Base-by-base conservation (phyloP, 2,329 filamentous ascomycete species). In the Chlorencoelia australis region DNA sequence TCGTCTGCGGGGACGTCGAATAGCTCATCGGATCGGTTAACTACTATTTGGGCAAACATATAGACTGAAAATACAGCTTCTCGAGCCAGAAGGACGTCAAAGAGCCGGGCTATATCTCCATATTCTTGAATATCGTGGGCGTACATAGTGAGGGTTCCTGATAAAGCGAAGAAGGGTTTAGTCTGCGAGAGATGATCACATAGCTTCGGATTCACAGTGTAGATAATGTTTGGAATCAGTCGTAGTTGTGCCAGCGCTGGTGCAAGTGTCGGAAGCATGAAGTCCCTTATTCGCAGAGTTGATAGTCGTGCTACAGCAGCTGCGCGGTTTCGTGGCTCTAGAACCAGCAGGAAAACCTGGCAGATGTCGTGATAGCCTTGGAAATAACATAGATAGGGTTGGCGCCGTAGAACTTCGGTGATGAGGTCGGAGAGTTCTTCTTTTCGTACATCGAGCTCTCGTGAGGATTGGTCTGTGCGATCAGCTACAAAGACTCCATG, bases 281-380 rank as follows among this genome's bases (percentile, higher is more conserved):
- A 98, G 62, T 98, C 91, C 44, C 91, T 78, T 56, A 98, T 95
- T 35, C 87, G 82, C 29, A 96, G 72, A 20, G 88, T 69, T 3
- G 88, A 94, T 40, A 98, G 75, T n/a, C 83, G 81, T 21, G 82
- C 71, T 20, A 93, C 75, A 11, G 80, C 75, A 5, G 67, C 59
- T 13, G 71, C 66, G 11, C 83, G 79, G 36, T 67, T 57, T 15
- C 67, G 54, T 7, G 74, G 63, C 0, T 80, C 79, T 4, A 98
- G 69, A 8, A 95, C 88, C 10, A 98, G 72, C 26, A 96, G 73
- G 41, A 98, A 71, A 16, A 98, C 91, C 62, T 98, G 93, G 50
- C 85, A 91, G 53, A 98, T 96, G 63, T 98, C 91, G 61, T 98
- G 91, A 59, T 93, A 98, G 57, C 91, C 91, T 64, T 98, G 91